Conservation (phyloP, 2,329 filamentous ascomycete genomes). For the Chaetomiaceae sp. region DNA sequence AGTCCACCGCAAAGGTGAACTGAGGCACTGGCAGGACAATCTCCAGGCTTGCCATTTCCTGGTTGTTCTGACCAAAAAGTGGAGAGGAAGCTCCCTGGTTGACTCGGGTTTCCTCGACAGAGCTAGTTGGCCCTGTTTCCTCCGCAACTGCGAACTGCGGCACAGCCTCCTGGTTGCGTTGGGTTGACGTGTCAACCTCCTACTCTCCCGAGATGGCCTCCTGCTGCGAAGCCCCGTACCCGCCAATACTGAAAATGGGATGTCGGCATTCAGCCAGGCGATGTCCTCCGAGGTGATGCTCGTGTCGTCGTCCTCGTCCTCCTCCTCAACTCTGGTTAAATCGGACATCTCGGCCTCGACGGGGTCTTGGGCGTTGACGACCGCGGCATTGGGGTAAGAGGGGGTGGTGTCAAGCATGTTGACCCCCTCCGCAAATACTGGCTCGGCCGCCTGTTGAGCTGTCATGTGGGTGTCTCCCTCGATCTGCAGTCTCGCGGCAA, state of each 20-base stretch:
- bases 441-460: background rate
- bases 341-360: too few species aligned
- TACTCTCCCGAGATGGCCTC: too few species aligned
- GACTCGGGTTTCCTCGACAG: background rate
- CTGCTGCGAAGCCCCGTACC: too few species aligned
- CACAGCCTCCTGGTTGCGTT: background rate
- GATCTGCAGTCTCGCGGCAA: background rate
- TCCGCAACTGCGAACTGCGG: background rate
- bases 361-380: too few species aligned
- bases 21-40: background rate
- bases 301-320: background rate
- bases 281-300: background rate
- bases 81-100: background rate
- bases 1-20: slow-evolving; percentile 4
- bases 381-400: too few species aligned
- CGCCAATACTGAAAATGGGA: too few species aligned
- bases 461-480: background rate
- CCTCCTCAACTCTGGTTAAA: background rate
- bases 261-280: background rate
- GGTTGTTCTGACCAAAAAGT: background rate
- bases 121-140: background rate
- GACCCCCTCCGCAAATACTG: background rate
- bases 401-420: too few species aligned
- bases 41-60: background rate
- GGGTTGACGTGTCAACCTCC: background rate